Conservation (phyloP, 2,329 filamentous ascomycete species). For the Claviceps citrina region DNA sequence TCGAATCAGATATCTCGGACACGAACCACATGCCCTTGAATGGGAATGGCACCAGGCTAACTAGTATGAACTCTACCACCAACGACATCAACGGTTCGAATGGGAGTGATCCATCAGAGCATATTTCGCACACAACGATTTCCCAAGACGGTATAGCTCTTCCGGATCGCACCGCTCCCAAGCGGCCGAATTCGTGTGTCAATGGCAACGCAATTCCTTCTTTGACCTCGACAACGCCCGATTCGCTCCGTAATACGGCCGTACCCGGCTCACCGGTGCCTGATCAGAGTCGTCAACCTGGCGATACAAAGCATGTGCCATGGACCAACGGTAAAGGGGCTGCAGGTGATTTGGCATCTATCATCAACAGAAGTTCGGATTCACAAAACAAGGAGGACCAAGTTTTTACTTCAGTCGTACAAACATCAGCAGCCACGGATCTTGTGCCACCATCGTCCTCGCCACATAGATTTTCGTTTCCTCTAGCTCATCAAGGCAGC, state of each 20-base stretch:
- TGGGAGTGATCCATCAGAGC: slow-evolving; percentile 16
- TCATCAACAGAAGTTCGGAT: neutral
- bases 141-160: slow-evolving; percentile 16
- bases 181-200: slow-evolving; percentile 7
- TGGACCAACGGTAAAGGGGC: neutral
- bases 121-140: slow-evolving; percentile 10
- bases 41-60: slow-evolving; percentile 27
- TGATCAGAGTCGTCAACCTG: neutral
- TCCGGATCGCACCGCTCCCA: slow-evolving; percentile 16
- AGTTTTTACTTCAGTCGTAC: neutral
- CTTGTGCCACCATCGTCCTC: slow-evolving; percentile 10
- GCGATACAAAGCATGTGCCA: neutral
- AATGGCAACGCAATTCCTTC: slow-evolving; percentile 8
- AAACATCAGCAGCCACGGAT: slow-evolving; percentile 1
- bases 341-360: neutral
- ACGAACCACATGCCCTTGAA: slow-evolving; percentile 26
- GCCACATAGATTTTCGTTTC: slow-evolving; percentile 49
- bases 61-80: slow-evolving; percentile 44
- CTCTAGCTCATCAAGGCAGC: slow-evolving; percentile 36
- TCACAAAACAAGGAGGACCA: slow-evolving; percentile 1
- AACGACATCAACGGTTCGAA: slow-evolving; percentile 34
- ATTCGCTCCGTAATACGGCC: neutral
- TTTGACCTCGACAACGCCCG: neutral
- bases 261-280: neutral
- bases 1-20: slow-evolving; percentile 37